phyloP scores from a whole-genome alignment of 2,329 filamentous ascomycete genomes.

The Arachnomyces sp. region DNA sequence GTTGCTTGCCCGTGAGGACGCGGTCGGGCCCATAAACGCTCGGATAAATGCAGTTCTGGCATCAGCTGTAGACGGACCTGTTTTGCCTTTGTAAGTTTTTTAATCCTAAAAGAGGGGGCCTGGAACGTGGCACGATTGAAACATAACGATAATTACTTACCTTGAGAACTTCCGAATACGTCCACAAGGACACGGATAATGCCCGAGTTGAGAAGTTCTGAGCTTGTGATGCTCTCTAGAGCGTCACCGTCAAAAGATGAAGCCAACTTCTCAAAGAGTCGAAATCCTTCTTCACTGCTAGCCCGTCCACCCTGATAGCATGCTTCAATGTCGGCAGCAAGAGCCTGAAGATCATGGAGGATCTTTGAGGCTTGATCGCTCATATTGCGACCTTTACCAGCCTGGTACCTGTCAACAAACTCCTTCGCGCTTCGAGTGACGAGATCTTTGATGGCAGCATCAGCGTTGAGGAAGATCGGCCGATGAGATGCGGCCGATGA shows the following conservation, averaged over 20 bases:
- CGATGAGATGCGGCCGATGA: constrained; percentile 43
- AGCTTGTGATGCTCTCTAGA: constrained; percentile 88
- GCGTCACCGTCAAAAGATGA: constrained; percentile 83
- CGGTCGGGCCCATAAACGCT: constrained; percentile 76
- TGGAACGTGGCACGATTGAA: background rate
- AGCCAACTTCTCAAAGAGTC: constrained; percentile 68
- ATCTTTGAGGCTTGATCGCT: constrained; percentile 73
- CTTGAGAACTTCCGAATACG: constrained; percentile 66
- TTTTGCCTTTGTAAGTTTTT: too few relatives aligned
- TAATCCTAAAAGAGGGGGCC: too few relatives aligned
- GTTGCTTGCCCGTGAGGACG: constrained; percentile 52
- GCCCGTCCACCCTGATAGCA: constrained; percentile 54
- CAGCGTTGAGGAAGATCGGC: constrained; percentile 28
- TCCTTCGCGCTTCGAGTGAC: constrained; percentile 71
- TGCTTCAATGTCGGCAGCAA: constrained; percentile 64
- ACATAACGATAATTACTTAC: constrained; percentile 17
- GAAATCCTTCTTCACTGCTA: constrained; percentile 44
- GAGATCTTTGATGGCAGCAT: constrained; percentile 56
- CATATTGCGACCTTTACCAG: constrained; percentile 64
- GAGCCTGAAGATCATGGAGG: constrained; percentile 60
- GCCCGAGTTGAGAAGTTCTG: constrained; percentile 83
- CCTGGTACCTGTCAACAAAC: constrained; percentile 78
- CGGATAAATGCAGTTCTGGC: constrained; percentile 81
- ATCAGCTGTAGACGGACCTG: constrained; percentile 30
- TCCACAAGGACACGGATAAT: constrained; percentile 77